Evolutionary conservation across 1,139 yeast genomes (phyloP).

Genomic region (Saccharomyces hybrid): DNA sequence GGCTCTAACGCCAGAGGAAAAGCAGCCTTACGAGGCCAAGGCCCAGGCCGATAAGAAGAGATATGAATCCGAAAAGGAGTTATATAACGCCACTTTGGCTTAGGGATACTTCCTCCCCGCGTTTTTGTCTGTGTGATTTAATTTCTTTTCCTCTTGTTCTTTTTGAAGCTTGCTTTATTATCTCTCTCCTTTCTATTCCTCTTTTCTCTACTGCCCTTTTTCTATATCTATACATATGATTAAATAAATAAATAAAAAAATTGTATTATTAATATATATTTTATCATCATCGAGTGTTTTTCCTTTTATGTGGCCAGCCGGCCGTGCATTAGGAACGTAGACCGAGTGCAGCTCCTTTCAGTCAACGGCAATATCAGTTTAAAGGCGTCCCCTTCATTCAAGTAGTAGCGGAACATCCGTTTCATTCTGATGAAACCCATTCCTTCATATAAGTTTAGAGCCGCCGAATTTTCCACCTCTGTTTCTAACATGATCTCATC

Average conservation of each 20-base stretch:
- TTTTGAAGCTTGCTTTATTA: neutral
- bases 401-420: constrained; percentile 75
- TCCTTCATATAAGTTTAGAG: constrained; percentile 70
- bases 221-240: constrained; percentile 1
- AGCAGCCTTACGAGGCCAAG: constrained; percentile 81
- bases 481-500: constrained; percentile 92
- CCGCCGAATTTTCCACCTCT: constrained; percentile 74
- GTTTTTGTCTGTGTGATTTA: neutral
- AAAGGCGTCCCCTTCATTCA: constrained; percentile 90
- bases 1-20: constrained; percentile 73
- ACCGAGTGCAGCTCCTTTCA: constrained; percentile 40
- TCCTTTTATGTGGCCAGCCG: neutral
- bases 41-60: constrained; percentile 96
- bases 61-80: constrained; percentile 93
- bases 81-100: constrained; percentile 49
- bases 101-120: constrained; percentile 3
- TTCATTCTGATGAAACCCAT: constrained; percentile 81
- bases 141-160: neutral
- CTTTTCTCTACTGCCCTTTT: neutral
- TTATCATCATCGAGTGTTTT: neutral
- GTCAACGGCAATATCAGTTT: constrained; percentile 66
- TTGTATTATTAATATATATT: neutral
- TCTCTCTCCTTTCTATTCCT: neutral
- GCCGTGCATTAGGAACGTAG: constrained; percentile 32
- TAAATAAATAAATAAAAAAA: neutral